phyloP scores from a whole-genome alignment of 2,329 filamentous ascomycete genomes.

The Waltergamsia citrina region DNA sequence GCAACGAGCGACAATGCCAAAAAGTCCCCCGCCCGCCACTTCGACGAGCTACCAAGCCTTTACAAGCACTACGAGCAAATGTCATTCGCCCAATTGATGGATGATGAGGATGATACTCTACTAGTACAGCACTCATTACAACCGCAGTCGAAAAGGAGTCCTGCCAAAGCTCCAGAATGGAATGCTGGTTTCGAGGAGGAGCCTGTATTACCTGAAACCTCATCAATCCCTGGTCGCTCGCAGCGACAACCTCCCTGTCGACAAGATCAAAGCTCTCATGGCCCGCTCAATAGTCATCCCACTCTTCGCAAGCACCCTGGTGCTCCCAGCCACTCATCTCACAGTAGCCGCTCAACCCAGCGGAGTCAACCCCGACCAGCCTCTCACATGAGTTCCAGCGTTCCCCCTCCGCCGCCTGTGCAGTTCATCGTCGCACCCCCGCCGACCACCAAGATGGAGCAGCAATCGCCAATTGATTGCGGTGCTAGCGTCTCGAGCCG shows the following conservation, averaged over 20 bases:
- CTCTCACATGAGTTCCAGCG: conserved; percentile 10
- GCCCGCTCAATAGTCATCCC: conserved; percentile 1
- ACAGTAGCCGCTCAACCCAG: conserved; percentile 1
- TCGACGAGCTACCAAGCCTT: conserved; percentile 35
- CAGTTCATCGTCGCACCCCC: conserved; percentile 1
- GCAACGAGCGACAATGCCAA: not conserved
- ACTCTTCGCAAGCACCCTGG: too few relatives aligned
- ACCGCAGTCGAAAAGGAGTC: too few relatives aligned
- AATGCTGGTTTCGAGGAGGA: too few relatives aligned
- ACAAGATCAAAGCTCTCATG: not conserved
- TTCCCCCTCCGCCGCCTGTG: conserved; percentile 1
- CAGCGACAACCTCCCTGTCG: not conserved
- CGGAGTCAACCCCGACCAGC: conserved; percentile 4
- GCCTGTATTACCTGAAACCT: too few relatives aligned
- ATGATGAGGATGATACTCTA: conserved; percentile 5
- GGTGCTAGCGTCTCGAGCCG: conserved; percentile 44
- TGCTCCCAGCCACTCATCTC: not conserved
- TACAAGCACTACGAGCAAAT: conserved; percentile 51
- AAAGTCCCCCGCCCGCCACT: conserved; percentile 8
- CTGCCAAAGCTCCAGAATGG: too few relatives aligned
- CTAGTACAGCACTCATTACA: too few relatives aligned
- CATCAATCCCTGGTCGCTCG: too few relatives aligned
- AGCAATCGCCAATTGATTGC: conserved; percentile 26
- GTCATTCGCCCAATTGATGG: conserved; percentile 34
- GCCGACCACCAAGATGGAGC: conserved; percentile 11